phyloP scores from a whole-genome alignment of 768 basidiomycete genomes.

The Hericium rajendrae region DNA sequence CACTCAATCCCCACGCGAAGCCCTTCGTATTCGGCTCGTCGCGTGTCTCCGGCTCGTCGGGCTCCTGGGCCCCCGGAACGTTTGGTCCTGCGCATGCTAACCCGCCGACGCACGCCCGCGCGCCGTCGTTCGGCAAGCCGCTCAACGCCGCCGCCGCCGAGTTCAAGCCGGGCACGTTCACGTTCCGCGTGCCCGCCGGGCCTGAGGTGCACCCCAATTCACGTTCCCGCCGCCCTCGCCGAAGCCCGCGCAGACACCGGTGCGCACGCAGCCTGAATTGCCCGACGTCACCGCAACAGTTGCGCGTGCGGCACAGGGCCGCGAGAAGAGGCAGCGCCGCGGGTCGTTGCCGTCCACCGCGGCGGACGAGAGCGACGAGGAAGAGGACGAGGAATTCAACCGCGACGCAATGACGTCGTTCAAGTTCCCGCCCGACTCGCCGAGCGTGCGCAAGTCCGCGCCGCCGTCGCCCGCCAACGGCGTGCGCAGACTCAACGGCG shows the following conservation, averaged over 20 bases:
- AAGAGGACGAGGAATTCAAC: slow-evolving; percentile 24
- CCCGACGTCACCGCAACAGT: slow-evolving; percentile 19
- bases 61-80: slow-evolving; percentile 22
- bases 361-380: slow-evolving; percentile 30
- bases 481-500: slow-evolving; percentile 12
- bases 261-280: slow-evolving; percentile 32
- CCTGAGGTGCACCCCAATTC: slow-evolving; percentile 45
- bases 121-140: slow-evolving; percentile 49
- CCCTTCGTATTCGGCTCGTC: slow-evolving; percentile 69
- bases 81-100: slow-evolving; percentile 22
- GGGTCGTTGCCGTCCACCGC: slow-evolving; percentile 26
- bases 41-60: slow-evolving; percentile 18
- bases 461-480: slow-evolving; percentile 26
- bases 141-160: slow-evolving; percentile 73
- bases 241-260: slow-evolving; percentile 19
- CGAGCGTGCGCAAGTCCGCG: slow-evolving; percentile 37
- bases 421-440: slow-evolving; percentile 61
- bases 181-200: slow-evolving; percentile 61
- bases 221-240: slow-evolving; percentile 14
- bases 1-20: slow-evolving; percentile 73
- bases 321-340: slow-evolving; percentile 70
- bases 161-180: slow-evolving; percentile 72
- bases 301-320: slow-evolving; percentile 46
- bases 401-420: slow-evolving; percentile 49
- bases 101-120: slow-evolving; percentile 26